Percentiles rank a stretch among this genome's conserved stretches.
phyloP scores from a whole-genome alignment of 1,139 yeast species.

The Debaryomyces singareniensis region DNA sequence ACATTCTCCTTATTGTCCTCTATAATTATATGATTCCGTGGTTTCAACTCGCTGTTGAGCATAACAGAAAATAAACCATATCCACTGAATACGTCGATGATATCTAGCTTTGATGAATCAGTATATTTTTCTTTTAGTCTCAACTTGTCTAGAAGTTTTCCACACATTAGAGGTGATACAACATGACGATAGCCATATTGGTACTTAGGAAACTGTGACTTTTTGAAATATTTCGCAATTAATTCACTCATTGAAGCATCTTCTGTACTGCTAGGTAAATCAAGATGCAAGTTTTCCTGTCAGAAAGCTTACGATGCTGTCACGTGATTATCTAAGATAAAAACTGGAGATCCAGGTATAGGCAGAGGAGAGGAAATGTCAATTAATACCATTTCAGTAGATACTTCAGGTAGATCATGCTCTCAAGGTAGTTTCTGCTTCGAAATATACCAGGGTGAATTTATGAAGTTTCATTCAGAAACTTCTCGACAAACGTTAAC shows the following conservation, averaged over 20 bases:
- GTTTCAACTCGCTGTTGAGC: conserved; percentile 50
- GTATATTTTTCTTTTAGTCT: conserved; percentile 37
- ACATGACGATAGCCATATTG: conserved; percentile 15
- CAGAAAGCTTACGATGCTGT: neutral
- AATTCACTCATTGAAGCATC: conserved; percentile 20
- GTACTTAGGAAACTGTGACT: conserved; percentile 13
- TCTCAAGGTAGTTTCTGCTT: too few relatives aligned
- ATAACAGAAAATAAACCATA: conserved; percentile 48
- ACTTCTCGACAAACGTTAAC: conserved; percentile 19
- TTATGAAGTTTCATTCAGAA: conserved; percentile 12
- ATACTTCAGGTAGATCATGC: too few relatives aligned
- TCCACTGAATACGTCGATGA: conserved; percentile 62
- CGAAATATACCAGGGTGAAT: too few relatives aligned
- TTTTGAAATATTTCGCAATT: conserved; percentile 14
- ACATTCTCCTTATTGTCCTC: conserved; percentile 43
- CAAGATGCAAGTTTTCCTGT: neutral
- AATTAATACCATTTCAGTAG: too few relatives aligned
- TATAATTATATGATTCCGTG: conserved; percentile 53
- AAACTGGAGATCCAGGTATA: conserved; percentile 1
- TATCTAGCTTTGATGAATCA: conserved; percentile 38
- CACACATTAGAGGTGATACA: conserved; percentile 21
- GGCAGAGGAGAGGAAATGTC: too few relatives aligned
- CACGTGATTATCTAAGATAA: conserved; percentile 1
- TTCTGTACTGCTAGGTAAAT: too few relatives aligned
- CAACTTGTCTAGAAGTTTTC: conserved; percentile 36